A percentile compares a stretch with the other conserved stretches of the same genome.
These are phyloP conservation scores for Phytophthora idaei DNA, from an alignment of 352 stramenopile species.

Conservation along the genomic window DNA sequence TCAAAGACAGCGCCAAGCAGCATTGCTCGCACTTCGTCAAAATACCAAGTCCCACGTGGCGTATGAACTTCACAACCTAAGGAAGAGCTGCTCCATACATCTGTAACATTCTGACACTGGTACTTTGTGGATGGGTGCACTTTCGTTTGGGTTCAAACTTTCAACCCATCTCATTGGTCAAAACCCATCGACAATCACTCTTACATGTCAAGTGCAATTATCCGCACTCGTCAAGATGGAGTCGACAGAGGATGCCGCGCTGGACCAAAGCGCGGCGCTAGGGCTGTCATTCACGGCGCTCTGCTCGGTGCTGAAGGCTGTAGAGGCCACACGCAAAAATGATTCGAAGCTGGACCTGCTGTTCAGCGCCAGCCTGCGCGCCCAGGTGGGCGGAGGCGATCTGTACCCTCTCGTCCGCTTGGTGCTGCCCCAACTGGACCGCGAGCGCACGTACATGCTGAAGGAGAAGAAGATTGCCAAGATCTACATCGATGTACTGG, in stretches of 20 bases:
- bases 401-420: slow-evolving; percentile 80
- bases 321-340: slow-evolving; percentile 74
- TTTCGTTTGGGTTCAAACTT: neutral
- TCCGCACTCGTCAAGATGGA: slow-evolving; percentile 12
- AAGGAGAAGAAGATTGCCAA: slow-evolving; percentile 89
- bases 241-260: neutral
- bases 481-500: slow-evolving; percentile 76
- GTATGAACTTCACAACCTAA: slow-evolving; percentile 4
- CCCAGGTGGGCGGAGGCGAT: slow-evolving; percentile 56
- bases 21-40: neutral
- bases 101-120: neutral
- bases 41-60: neutral
- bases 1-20: slow-evolving; percentile 44
- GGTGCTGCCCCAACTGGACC: slow-evolving; percentile 80
- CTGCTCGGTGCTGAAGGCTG: slow-evolving; percentile 72
- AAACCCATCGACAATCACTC: slow-evolving; percentile 20
- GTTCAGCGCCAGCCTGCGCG: slow-evolving; percentile 70
- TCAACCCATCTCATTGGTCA: slow-evolving; percentile 11
- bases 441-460: slow-evolving; percentile 86
- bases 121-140: slow-evolving; percentile 16
- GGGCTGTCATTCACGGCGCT: slow-evolving; percentile 72
- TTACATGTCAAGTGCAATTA: neutral
- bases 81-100: neutral
- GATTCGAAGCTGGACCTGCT: slow-evolving; percentile 80
- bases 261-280: slow-evolving; percentile 34